Conservation (phyloP, 2,329 filamentous ascomycete genomes). For the Thelonectria discophora region DNA sequence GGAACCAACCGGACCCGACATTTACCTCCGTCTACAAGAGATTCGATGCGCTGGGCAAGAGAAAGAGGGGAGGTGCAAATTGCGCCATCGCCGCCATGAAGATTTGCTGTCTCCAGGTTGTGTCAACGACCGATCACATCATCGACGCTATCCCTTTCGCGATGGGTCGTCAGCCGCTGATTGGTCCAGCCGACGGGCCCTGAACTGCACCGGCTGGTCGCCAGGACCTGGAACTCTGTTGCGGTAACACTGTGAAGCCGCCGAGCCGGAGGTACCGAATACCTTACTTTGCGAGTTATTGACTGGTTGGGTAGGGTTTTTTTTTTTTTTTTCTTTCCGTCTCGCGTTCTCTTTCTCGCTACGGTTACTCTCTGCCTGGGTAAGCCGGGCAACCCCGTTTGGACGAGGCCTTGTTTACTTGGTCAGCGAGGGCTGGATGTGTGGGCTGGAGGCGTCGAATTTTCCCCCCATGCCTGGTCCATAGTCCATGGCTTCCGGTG, state of each 20-base stretch:
- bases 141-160: conserved; percentile 62
- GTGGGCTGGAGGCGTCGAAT: conserved; percentile 1
- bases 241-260: conserved; percentile 35
- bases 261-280: conserved; percentile 41
- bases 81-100: conserved; percentile 50
- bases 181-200: conserved; percentile 44
- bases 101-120: conserved; percentile 42
- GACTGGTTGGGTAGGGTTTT: not conserved
- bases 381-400: conserved; percentile 13
- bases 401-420: too few species aligned
- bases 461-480: conserved; percentile 9
- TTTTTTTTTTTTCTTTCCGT: not conserved
- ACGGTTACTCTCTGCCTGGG: too few species aligned
- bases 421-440: conserved; percentile 9
- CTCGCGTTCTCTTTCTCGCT: too few species aligned
- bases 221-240: conserved; percentile 36
- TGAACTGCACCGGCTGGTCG: conserved; percentile 37
- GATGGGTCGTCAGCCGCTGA: conserved; percentile 48
- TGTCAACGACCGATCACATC: conserved; percentile 58
- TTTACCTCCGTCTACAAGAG: conserved; percentile 28
- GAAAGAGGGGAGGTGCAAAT: conserved; percentile 44
- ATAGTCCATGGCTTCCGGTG: conserved; percentile 6
- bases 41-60: conserved; percentile 33
- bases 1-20: conserved; percentile 30
- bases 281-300: conserved; percentile 10